These are phyloP conservation scores for Tetrapisispora pingtungensis DNA, from an alignment of 805 yeast species.

Conservation along the genomic window DNA sequence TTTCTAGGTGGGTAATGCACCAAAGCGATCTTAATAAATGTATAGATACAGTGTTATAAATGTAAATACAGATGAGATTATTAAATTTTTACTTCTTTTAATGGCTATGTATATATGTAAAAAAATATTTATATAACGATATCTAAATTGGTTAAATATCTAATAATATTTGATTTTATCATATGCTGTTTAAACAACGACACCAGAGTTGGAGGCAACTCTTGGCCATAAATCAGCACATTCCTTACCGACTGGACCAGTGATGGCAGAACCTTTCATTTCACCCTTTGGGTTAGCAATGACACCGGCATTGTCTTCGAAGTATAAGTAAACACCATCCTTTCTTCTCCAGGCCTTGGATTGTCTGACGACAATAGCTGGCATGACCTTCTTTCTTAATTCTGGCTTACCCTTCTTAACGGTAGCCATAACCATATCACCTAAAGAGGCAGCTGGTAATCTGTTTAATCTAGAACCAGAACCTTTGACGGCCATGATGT, in stretches of 20 bases:
- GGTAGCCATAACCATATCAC: conserved; percentile 99
- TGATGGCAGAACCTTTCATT: conserved; percentile 99
- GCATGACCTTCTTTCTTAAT: conserved; percentile 99
- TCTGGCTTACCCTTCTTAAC: conserved; percentile 99
- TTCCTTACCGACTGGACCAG: conserved; percentile 99
- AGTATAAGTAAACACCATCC: conserved; percentile 99
- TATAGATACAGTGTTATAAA: too few relatives aligned
- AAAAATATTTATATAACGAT: conserved; percentile 1
- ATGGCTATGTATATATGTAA: conserved; percentile 3
- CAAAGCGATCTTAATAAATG: too few relatives aligned
- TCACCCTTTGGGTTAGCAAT: conserved; percentile 99
- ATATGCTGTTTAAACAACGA: conserved; percentile 69
- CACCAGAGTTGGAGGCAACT: conserved; percentile 99
- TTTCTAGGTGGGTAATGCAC: too few relatives aligned
- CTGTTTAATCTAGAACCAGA: conserved; percentile 99
- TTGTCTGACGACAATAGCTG: conserved; percentile 99
- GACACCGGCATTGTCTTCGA: conserved; percentile 99
- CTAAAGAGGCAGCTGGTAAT: conserved; percentile 99
- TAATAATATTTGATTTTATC: conserved; percentile 2
- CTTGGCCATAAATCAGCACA: conserved; percentile 99
- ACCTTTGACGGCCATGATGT: conserved; percentile 98
- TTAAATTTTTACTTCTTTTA: conserved; percentile 3
- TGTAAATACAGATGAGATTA: background rate
- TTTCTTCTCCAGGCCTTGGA: conserved; percentile 99
- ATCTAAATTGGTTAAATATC: background rate